phyloP scores from a whole-genome alignment of 768 basidiomycete genomes.

The Lepiota brunneoincarnata region DNA sequence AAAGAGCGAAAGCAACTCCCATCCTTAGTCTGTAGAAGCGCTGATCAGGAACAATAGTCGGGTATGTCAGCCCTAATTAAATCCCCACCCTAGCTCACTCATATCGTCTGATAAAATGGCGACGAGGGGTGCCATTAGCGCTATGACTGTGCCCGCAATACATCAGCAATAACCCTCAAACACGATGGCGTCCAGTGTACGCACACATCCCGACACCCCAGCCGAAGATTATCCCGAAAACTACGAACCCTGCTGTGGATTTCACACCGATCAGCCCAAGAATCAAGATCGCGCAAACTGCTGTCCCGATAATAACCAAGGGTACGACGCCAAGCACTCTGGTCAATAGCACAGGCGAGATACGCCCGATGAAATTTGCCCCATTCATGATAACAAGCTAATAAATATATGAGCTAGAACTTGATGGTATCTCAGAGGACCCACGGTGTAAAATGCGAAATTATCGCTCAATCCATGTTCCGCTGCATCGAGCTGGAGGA shows the following conservation, averaged over 20 bases:
- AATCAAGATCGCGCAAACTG: slow-evolving; percentile 20
- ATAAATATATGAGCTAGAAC: not conserved
- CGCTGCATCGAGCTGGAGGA: slow-evolving; percentile 35
- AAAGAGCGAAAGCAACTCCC: slow-evolving; percentile 15
- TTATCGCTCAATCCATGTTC: slow-evolving; percentile 26
- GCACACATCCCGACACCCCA: slow-evolving; percentile 26
- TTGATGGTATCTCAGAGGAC: not conserved
- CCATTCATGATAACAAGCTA: slow-evolving; percentile 22
- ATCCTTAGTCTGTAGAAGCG: slow-evolving; percentile 11
- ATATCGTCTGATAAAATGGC: slow-evolving; percentile 8
- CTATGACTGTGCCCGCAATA: slow-evolving; percentile 7
- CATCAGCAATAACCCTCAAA: not conserved
- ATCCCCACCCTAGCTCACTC: slow-evolving; percentile 10
- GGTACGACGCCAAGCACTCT: slow-evolving; percentile 15
- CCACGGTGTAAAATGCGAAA: slow-evolving; percentile 40
- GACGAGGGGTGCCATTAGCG: slow-evolving; percentile 13
- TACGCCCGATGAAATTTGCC: slow-evolving; percentile 18
- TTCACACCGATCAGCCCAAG: slow-evolving; percentile 34
- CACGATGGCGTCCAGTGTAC: not conserved
- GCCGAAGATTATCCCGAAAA: slow-evolving; percentile 38
- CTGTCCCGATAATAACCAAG: slow-evolving; percentile 14
- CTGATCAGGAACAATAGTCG: not conserved
- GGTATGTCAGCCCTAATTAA: not conserved
- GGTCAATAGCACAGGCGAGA: slow-evolving; percentile 16
- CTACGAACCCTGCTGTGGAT: slow-evolving; percentile 25